Base-by-base conservation (phyloP, 768 basidiomycete species). In the Tylopilus sp. region DNA sequence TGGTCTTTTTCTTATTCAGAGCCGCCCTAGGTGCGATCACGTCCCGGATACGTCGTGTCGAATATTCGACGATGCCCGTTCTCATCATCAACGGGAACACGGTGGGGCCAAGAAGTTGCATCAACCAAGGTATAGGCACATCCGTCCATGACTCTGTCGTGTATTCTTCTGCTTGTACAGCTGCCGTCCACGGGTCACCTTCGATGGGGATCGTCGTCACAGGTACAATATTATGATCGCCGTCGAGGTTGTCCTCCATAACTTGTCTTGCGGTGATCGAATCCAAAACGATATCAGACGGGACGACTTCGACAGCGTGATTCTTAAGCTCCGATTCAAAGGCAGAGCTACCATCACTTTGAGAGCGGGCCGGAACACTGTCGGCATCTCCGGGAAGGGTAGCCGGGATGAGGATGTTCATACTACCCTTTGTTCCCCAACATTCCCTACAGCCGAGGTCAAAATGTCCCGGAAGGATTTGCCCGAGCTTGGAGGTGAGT, bases 61-160 rank as follows among this genome's bases (percentile, higher is more conserved):
- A 84, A 34, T 71, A 73, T 65, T 90, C 88, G 48, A 86, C 81
- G 46, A 87, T 67, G 13, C 84, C 85, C 3, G 82, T 71, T 3
- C 72, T 74, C 65, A 87, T 85, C 5, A 82, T 83, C 50, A 78
- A 56, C 1, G 86, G 82, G 34, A 89, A 66, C 10, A 69, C 63
- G 12, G 78, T 81, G 5, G 81, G 80, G 0, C 85, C 87, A 4
- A 88, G 65, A 33, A 81, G 48, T 26, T 66, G 60, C 50, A 75
- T 56, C 49, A 83, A 64, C 33, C 59, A 62, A 44, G 63, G 54
- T 38, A 54, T 40, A 24, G 57, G 29, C 50, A 57, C 52, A 13
- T 71, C 67, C 11, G 65, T 67, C 68, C 68, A 69, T 14, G 68
- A 67, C 0, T 44, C 53, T 1, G 67, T 63, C 10, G 70, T 67